Percentiles rank a stretch among this genome's conserved stretches.
Evolutionary conservation across 169 alveolate genomes (phyloP).

Genomic region (Plasmodium gallinaceum): DNA sequence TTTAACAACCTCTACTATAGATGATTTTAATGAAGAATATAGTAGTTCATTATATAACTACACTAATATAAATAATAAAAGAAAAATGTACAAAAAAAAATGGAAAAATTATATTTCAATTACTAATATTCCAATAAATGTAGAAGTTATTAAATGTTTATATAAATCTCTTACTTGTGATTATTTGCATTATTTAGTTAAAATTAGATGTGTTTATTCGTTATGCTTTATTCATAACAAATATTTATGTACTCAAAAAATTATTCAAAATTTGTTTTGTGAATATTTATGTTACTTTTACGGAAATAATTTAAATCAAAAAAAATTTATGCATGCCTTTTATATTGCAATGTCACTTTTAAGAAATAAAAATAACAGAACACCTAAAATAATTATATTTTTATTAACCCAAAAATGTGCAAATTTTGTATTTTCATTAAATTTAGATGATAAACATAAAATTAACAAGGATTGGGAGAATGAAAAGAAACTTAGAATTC

Average conservation of each 20-base stretch:
- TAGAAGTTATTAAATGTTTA: conserved; percentile 65
- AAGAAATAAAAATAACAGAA: conserved; percentile 61
- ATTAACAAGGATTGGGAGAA: background rate
- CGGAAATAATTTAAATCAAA: conserved; percentile 52
- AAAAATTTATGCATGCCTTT: conserved; percentile 63
- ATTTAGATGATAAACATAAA: conserved; percentile 10
- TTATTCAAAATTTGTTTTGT: conserved; percentile 43
- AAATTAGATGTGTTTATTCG: conserved; percentile 68
- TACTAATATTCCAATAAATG: conserved; percentile 49
- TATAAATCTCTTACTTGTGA: conserved; percentile 26
- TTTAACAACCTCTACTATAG: conserved; percentile 43
- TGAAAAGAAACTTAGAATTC: background rate
- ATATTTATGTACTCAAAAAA: conserved; percentile 55
- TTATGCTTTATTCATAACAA: conserved; percentile 72
- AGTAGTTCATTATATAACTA: conserved; percentile 27
- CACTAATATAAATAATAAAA: conserved; percentile 13
- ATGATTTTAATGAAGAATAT: conserved; percentile 39
- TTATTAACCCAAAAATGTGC: conserved; percentile 25
- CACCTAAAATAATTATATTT: conserved; percentile 53
- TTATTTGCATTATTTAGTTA: conserved; percentile 60
- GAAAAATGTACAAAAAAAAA: conserved; percentile 25
- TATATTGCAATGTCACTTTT: conserved; percentile 69
- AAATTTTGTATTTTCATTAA: conserved; percentile 48
- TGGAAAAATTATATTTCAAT: conserved; percentile 35
- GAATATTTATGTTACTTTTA: conserved; percentile 34